Percentiles rank a stretch among this genome's conserved stretches.
Evolutionary conservation across 2,329 filamentous ascomycete genomes (phyloP).

Genomic region (Ceratocystis papillata): DNA sequence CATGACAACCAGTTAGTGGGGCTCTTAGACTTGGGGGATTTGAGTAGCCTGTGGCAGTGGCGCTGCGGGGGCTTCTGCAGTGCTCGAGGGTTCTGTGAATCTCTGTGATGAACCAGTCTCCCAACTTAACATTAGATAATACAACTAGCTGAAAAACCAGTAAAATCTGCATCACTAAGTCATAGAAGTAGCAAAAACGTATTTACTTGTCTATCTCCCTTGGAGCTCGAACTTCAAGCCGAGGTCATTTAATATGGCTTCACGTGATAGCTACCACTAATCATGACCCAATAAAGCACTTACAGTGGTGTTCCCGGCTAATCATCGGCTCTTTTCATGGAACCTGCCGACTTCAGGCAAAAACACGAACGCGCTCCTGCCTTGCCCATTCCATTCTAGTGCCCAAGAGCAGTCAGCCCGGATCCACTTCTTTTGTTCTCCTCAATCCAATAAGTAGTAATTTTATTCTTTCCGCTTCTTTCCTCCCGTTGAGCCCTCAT

Average conservation of each 20-base stretch:
- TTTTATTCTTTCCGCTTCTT: background rate
- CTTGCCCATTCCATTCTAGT: background rate
- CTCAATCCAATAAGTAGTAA: no score
- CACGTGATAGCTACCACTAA: background rate
- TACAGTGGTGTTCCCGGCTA: background rate
- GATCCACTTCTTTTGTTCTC: constrained; percentile 1
- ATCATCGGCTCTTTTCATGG: background rate
- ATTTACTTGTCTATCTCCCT: no score
- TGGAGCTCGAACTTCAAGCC: no score
- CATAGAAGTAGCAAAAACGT: no score
- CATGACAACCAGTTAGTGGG: constrained; percentile 19
- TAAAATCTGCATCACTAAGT: no score
- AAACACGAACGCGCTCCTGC: constrained; percentile 9
- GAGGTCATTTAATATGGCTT: background rate
- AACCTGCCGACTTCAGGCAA: background rate
- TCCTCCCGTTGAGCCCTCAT: background rate
- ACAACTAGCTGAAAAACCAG: no score
- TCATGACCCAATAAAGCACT: background rate
- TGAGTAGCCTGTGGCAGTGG: background rate
- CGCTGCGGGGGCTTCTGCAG: background rate
- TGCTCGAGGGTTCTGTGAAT: background rate
- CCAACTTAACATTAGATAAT: no score
- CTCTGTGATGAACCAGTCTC: background rate
- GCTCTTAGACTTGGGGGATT: background rate
- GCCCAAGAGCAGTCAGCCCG: background rate